A percentile compares a stretch with the other conserved stretches of the same genome.
phyloP scores from a whole-genome alignment of 352 stramenopile species.

The Globisporangium rhizosaccharum region DNA sequence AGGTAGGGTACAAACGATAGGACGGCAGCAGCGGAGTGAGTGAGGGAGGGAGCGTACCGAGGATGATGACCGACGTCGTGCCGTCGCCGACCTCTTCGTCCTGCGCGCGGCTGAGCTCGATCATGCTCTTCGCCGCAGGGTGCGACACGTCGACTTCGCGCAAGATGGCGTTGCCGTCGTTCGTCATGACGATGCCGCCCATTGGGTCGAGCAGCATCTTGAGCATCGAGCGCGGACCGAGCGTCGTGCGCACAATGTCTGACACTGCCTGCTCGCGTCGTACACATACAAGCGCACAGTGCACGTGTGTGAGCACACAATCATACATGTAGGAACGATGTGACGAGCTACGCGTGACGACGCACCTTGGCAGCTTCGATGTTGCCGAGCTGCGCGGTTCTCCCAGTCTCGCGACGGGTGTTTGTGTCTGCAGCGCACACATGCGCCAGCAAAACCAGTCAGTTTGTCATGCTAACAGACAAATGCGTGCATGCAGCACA shows the following conservation, averaged over 20 bases:
- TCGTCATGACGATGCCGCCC: slow-evolving; percentile 99
- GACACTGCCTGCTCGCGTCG: slow-evolving; percentile 72
- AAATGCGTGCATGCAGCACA: not conserved
- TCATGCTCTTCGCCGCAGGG: slow-evolving; percentile 99
- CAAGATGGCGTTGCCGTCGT: slow-evolving; percentile 99
- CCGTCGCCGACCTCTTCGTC: slow-evolving; percentile 99
- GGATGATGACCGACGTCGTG: slow-evolving; percentile 99
- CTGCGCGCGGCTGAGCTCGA: slow-evolving; percentile 98
- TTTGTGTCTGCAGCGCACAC: slow-evolving; percentile 84
- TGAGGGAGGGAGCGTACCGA: slow-evolving; percentile 51
- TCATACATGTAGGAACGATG: not conserved
- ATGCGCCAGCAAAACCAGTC: not conserved
- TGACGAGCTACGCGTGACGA: not conserved
- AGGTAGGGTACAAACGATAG: not conserved
- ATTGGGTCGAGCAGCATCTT: slow-evolving; percentile 99
- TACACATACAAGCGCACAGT: not conserved
- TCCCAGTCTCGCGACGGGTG: slow-evolving; percentile 97
- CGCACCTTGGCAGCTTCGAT: slow-evolving; percentile 93
- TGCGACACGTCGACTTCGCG: slow-evolving; percentile 97
- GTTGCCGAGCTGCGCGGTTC: slow-evolving; percentile 97
- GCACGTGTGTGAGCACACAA: not conserved
- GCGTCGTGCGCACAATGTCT: slow-evolving; percentile 98
- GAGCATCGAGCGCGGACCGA: slow-evolving; percentile 98
- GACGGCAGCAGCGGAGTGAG: not conserved
- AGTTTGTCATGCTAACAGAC: too few relatives aligned